Evolutionary conservation across 2,329 filamentous ascomycete genomes (phyloP).

Genomic region (Apiospora saccharicola): DNA sequence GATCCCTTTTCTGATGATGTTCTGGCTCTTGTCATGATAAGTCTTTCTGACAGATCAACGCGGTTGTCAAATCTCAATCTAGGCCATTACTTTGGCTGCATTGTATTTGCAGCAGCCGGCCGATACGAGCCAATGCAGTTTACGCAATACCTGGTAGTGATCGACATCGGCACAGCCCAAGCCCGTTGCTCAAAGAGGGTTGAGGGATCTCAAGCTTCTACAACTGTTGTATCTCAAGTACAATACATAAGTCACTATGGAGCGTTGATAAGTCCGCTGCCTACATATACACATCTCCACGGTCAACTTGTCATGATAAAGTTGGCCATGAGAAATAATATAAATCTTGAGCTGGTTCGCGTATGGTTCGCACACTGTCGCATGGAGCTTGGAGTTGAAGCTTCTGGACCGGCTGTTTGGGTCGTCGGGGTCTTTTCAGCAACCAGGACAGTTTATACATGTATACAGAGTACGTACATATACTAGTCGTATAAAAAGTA

Average conservation of each 20-base stretch:
- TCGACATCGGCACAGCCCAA: slow-evolving; percentile 1
- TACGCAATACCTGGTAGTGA: slow-evolving; percentile 7
- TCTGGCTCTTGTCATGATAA: neutral
- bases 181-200: neutral
- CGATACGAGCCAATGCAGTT: slow-evolving; percentile 12
- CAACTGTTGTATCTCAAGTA: neutral
- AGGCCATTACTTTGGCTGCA: neutral
- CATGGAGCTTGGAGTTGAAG: neutral
- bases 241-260: neutral
- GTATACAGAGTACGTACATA: neutral
- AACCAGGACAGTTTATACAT: neutral
- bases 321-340: neutral
- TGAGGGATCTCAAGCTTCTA: neutral
- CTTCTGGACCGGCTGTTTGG: neutral
- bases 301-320: neutral
- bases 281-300: neutral
- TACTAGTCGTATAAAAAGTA: neutral
- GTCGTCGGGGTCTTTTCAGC: no score
- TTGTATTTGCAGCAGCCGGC: neutral
- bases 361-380: neutral
- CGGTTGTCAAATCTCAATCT: neutral
- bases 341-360: neutral
- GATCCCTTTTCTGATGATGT: no score
- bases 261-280: neutral
- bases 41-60: neutral